Evolutionary conservation across 2,329 filamentous ascomycete species (phyloP), one percentile per base, ranked within the genome.

Genomic region (Clarireedia hainanense): DNA sequence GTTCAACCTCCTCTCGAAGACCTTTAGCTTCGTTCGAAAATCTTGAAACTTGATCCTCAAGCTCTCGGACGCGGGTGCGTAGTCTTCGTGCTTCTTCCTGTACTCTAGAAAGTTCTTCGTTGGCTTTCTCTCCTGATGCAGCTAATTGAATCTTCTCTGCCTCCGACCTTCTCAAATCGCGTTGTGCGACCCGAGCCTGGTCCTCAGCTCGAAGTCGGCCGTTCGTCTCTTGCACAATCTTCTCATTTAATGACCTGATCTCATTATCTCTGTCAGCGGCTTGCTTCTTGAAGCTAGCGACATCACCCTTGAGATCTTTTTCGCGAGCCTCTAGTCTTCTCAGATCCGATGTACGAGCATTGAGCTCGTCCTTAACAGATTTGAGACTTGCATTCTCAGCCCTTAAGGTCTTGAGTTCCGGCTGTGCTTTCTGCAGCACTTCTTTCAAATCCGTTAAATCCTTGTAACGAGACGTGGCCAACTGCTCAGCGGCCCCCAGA

Each of bases 401-500:
- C 6, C 89, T 83, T 20, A 97, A 76, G 46, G 76, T 85, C 68
- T 86, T 87, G 24, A 97, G 75, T 71, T 99, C 92, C 0, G 90
- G 88, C 66, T 96, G 91, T 0, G 88, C 81, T 69, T 94, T 95
- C 62, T 91, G 85, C 30, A 96, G 72, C 2, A 91, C 77, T 59
- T 92, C 88, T 20, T 86, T 81, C 47, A 96, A 75, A 27, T 95
- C 88, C 0, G 85, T 85, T 1, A 96, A 75, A 58, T 97, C 91
- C 70, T 91, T 95, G 75, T 91, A 97, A 30, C 94, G 80, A 15
- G 82, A 86, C 58, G 95, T 86, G 0, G 94, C 90, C 12, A 97
- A 79, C 70, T 95, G 84, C 68, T 96, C 85, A 0, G 91, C 87
- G 2, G 91, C 91, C 2, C 84, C 86, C 3, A 97, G 78, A 67